phyloP scores from a whole-genome alignment of 2,329 filamentous ascomycete genomes.

The Penicillium paneum region DNA sequence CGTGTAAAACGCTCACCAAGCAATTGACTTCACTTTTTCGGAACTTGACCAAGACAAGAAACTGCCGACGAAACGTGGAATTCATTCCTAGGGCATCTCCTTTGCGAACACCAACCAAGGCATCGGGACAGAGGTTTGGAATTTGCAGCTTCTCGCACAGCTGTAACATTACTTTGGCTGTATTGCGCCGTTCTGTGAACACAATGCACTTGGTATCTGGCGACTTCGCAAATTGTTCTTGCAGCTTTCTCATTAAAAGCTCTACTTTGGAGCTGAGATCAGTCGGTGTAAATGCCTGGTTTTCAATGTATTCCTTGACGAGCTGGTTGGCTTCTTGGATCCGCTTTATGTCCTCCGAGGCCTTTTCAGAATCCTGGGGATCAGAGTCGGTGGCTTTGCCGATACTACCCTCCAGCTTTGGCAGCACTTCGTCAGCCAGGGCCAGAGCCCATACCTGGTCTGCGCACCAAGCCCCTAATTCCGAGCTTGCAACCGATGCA shows the following conservation, averaged over 20 bases:
- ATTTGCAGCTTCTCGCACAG: slow-evolving; percentile 62
- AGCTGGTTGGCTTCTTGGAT: slow-evolving; percentile 59
- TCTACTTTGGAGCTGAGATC: slow-evolving; percentile 71
- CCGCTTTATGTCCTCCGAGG: slow-evolving; percentile 54
- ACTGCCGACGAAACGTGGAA: slow-evolving; percentile 70
- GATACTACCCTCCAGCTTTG: slow-evolving; percentile 57
- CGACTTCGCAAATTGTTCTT: slow-evolving; percentile 58
- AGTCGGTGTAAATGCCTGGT: slow-evolving; percentile 33
- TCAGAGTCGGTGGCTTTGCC: slow-evolving; percentile 12
- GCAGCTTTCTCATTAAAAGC: slow-evolving; percentile 59
- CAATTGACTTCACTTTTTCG: slow-evolving; percentile 41
- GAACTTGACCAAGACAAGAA: slow-evolving; percentile 66
- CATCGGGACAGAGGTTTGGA: slow-evolving; percentile 57
- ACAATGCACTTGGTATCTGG: slow-evolving; percentile 72
- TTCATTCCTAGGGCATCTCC: slow-evolving; percentile 56
- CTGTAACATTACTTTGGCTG: slow-evolving; percentile 68
- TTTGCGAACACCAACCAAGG: slow-evolving; percentile 61
- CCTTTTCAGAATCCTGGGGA: slow-evolving; percentile 28
- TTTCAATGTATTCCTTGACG: slow-evolving; percentile 54
- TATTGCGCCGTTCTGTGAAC: slow-evolving; percentile 77
- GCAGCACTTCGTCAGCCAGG: slow-evolving; percentile 60
- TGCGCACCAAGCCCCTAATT: slow-evolving; percentile 79
- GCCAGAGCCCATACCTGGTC: slow-evolving; percentile 76
- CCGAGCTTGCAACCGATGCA: slow-evolving; percentile 57
- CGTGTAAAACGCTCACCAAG: slow-evolving; percentile 9